Evolutionary conservation across 2,329 filamentous ascomycete genomes (phyloP), one percentile per base, ranked within the genome.

Genomic region (Huntiella decipiens): DNA sequence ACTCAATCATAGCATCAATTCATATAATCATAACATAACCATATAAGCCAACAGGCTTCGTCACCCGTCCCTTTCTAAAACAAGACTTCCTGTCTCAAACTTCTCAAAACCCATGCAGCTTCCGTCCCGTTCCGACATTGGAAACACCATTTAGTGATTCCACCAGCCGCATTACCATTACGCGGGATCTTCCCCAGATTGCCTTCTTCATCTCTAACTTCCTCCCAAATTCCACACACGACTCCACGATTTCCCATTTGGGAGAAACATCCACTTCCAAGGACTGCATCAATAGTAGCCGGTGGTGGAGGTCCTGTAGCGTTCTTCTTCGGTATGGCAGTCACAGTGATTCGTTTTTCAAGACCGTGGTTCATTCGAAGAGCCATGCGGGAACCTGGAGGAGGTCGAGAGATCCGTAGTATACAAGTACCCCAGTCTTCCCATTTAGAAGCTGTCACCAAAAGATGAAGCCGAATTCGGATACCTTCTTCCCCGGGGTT

Each of bases 221-320:
- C 77, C 58, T 91, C 82, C 76, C 85, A 91, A 33, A 95, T 80
- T 52, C 82, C 87, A 47, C 93, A 77, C 1, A 91, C 83, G 55
- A 95, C 88, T 40, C 87, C 87, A 32, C 82, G 81, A 53, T 81
- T 75, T 4, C 84, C 87, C 50, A 94, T 75, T 13, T 82, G 68
- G 53, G 87, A 81, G 61, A 94, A 92, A 56, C 82, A 87, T 47
- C 76, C 82, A 57, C 86, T 85, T 8, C 81, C 81, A 1, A 95
- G 66, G 41, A 86, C 86, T 1, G 83, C 84, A 59, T 96, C 88
- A 1, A 95, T 68, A 33, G 93, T 61, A 1, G 79, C 68, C 50
- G 77, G 67, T 16, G 74, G 73, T 51, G 65, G 60, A 32, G 72
- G 68, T 15, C 61, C 58, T 4, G 22, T 28, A n/a, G 65, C 61